Base-by-base conservation (phyloP, 1,284 basidiomycete species). In the Limonomyces culmigenus region DNA sequence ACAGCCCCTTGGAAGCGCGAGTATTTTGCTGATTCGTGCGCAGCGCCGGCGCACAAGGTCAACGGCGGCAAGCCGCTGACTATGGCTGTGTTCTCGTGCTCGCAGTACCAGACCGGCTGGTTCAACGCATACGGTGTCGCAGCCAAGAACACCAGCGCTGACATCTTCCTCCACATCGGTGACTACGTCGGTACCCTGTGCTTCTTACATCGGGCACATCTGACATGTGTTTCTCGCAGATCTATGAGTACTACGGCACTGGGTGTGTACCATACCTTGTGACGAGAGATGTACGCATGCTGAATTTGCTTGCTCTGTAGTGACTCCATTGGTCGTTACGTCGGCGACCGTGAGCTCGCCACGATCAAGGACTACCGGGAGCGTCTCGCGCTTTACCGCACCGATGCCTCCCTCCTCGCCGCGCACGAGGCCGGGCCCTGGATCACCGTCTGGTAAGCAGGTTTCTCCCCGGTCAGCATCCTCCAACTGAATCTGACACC, bases 51-150 rank as follows among this genome's bases (percentile, higher is more conserved):
- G 1, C 49, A 55, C 8, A 44, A 47, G 38, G 70, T 75, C 38
- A 74, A 73, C 45, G 60, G 63, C 15, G 65, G 67, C n/a, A 63
- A 69, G 39, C 62, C 62, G 8, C 44, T 74, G 20, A 65, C 63
- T 2, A 43, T 75, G 2, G 70, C 68, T 2, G 67, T 74, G 3
- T 74, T 73, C 49, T 72, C 68, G 4, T 74, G 70, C 46, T 71
- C 70, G 15, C 67, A 67, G 39, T 67, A 60, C 43, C 66, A 69
- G 50, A 48, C 51, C 19, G 75, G 76, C 1, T 76, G 63, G 51
- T 79, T 78, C 59, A 76, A 76, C 47, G 72, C 74, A 11, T 80
- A 77, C 47, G 67, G 68, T 6, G 59, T 67, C 33, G 70, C 71
- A 1, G 65, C 70, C 15, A 64, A 64, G 37, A 67, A 71, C 43